Base-by-base conservation (phyloP, 257 asterid genomes). In the Echites panduratus region DNA sequence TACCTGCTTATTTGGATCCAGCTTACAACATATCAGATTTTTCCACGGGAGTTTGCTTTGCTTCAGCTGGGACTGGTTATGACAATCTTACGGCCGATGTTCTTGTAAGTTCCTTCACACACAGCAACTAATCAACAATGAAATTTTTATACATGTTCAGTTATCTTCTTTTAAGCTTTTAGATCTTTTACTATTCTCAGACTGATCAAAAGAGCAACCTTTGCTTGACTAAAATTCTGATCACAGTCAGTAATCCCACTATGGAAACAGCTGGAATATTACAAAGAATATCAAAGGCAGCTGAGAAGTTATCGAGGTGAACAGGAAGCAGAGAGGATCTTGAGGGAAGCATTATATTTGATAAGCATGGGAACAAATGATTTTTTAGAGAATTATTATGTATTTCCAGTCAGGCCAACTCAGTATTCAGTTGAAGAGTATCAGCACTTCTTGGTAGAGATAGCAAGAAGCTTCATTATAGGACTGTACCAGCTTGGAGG, bases 1-100 rank as follows among this genome's bases (percentile, higher is more conserved):
- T 93, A 26, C 97, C 97, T 44, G 96, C 97, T 0, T 93, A 91
- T 72, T 82, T 93, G 78, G 98, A 93, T 83, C 96, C 96, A 5
- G 80, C 77, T 52, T 93, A 83, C 75, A 85, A 80, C 64, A 89
- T 91, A 10, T 72, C 96, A 0, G 94, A 91, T 79, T 93, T 91
- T 59, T 84, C 92, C 0, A 75, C 84, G 0, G 96, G 98, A 1
- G 98, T 93, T 74, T 85, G 94, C 64, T 93, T 93, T 76, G 97
- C 98, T 44, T 93, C 98, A 4, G 98, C 98, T 22, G 98, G 94
- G 29, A 87, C 96, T 68, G 97, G 97, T 17, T 91, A 83, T 61
- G 97, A 93, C 50, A 88, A 88, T 68, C 92, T 89, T 9, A 93
- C 98, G 49, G 83, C 98, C 4, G 80, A 86, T 78, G 90, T 93